Evolutionary conservation across 2,329 filamentous ascomycete species (phyloP).

Genomic region (Thelonectria discophora): DNA sequence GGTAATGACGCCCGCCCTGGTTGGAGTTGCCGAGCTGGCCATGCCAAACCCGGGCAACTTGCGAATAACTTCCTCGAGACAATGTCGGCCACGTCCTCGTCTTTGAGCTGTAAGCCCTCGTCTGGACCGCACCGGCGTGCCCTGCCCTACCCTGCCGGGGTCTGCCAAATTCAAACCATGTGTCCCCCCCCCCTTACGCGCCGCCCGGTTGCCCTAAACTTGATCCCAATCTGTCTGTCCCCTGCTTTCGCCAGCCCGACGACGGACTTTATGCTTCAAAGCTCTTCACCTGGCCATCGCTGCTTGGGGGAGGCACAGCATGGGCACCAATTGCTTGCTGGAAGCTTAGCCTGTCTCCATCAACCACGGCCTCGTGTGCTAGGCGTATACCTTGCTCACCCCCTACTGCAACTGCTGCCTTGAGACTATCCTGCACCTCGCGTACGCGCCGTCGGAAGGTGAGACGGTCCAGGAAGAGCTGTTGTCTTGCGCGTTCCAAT

Average conservation of each 20-base stretch:
- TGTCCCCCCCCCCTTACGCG: slow-evolving; percentile 23
- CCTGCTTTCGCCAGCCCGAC: slow-evolving; percentile 1
- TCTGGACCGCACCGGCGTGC: slow-evolving; percentile 5
- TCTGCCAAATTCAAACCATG: slow-evolving; percentile 19
- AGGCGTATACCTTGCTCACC: slow-evolving; percentile 60
- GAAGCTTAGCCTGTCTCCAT: slow-evolving; percentile 64
- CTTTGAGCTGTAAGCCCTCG: background rate
- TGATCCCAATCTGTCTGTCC: slow-evolving; percentile 29
- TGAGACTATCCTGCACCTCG: slow-evolving; percentile 81
- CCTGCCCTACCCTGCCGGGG: slow-evolving; percentile 3
- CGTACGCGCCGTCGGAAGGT: slow-evolving; percentile 88
- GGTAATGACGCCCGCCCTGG: background rate
- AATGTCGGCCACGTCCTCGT: background rate
- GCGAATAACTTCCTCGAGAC: background rate
- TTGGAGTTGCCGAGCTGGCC: background rate
- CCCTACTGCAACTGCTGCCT: slow-evolving; percentile 58
- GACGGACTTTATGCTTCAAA: slow-evolving; percentile 58
- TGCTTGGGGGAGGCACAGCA: slow-evolving; percentile 64
- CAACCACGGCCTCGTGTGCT: slow-evolving; percentile 57
- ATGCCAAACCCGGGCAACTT: background rate
- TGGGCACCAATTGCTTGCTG: slow-evolving; percentile 54
- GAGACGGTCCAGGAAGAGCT: slow-evolving; percentile 91
- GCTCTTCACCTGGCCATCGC: slow-evolving; percentile 64
- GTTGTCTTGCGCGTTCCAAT: slow-evolving; percentile 88
- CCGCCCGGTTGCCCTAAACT: slow-evolving; percentile 34